These are phyloP conservation scores for Yamadazyma phyllophila DNA, from an alignment of 805 yeast genomes.

Conservation along the genomic window DNA sequence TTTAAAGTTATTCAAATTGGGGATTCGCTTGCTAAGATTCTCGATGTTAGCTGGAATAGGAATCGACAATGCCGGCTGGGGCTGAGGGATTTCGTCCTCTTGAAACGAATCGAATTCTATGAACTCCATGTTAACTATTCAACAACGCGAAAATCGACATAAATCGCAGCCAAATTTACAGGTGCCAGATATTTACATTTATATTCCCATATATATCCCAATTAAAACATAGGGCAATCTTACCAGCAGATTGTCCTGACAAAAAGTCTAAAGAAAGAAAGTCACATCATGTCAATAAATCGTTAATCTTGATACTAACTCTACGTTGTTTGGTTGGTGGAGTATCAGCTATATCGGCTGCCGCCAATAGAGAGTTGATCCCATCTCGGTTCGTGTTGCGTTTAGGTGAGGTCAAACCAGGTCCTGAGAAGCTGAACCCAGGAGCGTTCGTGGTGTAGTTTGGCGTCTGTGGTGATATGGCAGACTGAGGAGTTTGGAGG, in stretches of 20 bases:
- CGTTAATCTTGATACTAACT: slow-evolving; percentile 29
- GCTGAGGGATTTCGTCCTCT: slow-evolving; percentile 32
- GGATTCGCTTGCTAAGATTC: slow-evolving; percentile 29
- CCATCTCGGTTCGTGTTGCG: slow-evolving; percentile 15
- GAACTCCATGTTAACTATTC: slow-evolving; percentile 33
- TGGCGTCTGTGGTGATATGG: slow-evolving; percentile 6
- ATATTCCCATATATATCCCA: too few relatives aligned
- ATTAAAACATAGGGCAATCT: not conserved
- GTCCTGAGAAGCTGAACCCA: not conserved
- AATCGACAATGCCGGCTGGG: slow-evolving; percentile 44
- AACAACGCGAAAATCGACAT: not conserved
- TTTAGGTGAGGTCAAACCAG: not conserved
- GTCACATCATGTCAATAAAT: slow-evolving; percentile 21
- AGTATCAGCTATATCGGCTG: slow-evolving; percentile 22
- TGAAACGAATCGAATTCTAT: slow-evolving; percentile 38
- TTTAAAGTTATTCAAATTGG: slow-evolving; percentile 32
- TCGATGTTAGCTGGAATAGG: slow-evolving; percentile 35
- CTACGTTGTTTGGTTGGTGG: slow-evolving; percentile 10
- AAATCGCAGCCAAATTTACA: slow-evolving; percentile 1
- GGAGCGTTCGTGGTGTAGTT: slow-evolving; percentile 2
- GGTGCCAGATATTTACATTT: not conserved
- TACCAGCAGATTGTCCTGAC: not conserved
- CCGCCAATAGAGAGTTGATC: slow-evolving; percentile 30
- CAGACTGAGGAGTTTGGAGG: not conserved
- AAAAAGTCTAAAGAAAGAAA: not conserved